Evolutionary conservation across 192 early-diverging fungal genomes (phyloP).

Genomic region (Linnemannia exigua): DNA sequence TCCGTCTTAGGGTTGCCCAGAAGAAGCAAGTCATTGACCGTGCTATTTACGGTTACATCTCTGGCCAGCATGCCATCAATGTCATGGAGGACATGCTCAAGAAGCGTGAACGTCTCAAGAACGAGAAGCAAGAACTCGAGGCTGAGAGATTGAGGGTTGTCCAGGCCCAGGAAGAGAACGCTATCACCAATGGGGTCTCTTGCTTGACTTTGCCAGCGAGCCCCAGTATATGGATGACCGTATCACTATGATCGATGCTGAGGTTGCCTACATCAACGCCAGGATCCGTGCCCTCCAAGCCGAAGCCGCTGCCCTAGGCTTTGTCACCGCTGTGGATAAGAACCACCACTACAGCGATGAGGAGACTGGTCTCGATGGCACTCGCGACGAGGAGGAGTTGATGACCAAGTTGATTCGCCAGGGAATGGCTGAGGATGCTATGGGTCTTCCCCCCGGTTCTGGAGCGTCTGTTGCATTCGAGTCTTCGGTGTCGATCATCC

Average conservation of each 20-base stretch:
- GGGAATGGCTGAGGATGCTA: constrained; percentile 52
- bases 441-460: constrained; percentile 56
- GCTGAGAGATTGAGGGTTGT: constrained; percentile 64
- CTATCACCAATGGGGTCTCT: constrained; percentile 38
- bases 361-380: constrained; percentile 14
- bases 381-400: constrained; percentile 49
- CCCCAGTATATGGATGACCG: constrained; percentile 70
- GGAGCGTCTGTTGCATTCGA: constrained; percentile 66
- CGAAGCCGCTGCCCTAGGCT: constrained; percentile 60
- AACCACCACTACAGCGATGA: constrained; percentile 9
- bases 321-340: constrained; percentile 48
- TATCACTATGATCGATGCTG: constrained; percentile 68
- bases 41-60: constrained; percentile 68
- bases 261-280: constrained; percentile 69
- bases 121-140: constrained; percentile 64
- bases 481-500: constrained; percentile 62
- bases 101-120: constrained; percentile 61
- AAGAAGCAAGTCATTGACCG: constrained; percentile 70
- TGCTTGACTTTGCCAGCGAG: constrained; percentile 52
- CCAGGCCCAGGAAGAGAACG: constrained; percentile 51
- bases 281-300: constrained; percentile 65
- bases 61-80: constrained; percentile 62
- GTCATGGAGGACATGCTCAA: constrained; percentile 68
- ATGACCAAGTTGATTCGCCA: constrained; percentile 47
- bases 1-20: constrained; percentile 48